phyloP scores from a whole-genome alignment of 225 moss, liverwort and hornwort genomes.

The Bryoerythrophyllum caledonicum region DNA sequence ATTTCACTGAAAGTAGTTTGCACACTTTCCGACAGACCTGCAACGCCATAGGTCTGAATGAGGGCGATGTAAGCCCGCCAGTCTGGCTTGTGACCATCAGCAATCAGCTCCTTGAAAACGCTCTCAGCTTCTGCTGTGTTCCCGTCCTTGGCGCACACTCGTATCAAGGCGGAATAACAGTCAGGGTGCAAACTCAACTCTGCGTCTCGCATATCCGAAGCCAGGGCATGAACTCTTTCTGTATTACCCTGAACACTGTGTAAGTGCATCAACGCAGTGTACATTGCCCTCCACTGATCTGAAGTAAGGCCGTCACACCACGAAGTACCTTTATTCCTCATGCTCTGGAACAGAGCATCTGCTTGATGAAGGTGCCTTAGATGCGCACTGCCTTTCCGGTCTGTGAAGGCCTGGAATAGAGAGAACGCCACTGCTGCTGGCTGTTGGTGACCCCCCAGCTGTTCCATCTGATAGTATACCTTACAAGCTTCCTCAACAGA shows the following conservation, averaged over 20 bases:
- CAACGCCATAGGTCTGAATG: constrained; percentile 72
- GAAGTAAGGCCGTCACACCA: constrained; percentile 37
- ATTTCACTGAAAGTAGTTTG: constrained; percentile 53
- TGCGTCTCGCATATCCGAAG: constrained; percentile 64
- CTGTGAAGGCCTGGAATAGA: constrained; percentile 72
- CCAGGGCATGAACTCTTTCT: constrained; percentile 55
- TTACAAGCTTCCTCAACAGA: constrained; percentile 62
- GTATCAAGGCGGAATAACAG: constrained; percentile 67
- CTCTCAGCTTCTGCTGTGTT: constrained; percentile 68
- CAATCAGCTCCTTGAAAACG: constrained; percentile 59
- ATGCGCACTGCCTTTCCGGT: constrained; percentile 50
- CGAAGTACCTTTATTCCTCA: constrained; percentile 37
- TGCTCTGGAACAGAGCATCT: constrained; percentile 66
- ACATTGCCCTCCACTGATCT: constrained; percentile 54
- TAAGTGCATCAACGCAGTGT: constrained; percentile 62
- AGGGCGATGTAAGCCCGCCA: constrained; percentile 71
- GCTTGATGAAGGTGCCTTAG: constrained; percentile 68
- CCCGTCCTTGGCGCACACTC: constrained; percentile 56
- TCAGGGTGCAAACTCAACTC: constrained; percentile 55
- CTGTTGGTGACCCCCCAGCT: constrained; percentile 76
- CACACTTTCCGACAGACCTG: constrained; percentile 66
- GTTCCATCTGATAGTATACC: constrained; percentile 85
- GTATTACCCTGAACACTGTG: constrained; percentile 71
- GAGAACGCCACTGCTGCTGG: constrained; percentile 65
- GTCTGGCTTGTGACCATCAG: constrained; percentile 55